phyloP scores from a whole-genome alignment of 192 early-diverging fungal species.

The Coemansia sp. region DNA sequence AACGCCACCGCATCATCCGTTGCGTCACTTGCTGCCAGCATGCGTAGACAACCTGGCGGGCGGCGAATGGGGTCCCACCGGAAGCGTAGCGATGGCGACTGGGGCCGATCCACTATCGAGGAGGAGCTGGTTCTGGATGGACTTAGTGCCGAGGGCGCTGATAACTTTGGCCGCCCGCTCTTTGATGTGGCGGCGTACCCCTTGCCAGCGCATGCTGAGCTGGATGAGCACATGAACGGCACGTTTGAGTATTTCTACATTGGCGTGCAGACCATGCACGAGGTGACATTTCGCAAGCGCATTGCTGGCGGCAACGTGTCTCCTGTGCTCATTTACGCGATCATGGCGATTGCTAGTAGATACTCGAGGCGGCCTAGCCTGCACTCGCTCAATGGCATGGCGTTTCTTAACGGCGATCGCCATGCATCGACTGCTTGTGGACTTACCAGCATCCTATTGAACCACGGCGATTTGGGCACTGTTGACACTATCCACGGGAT shows the following conservation, averaged over 20 bases:
- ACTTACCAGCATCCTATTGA: constrained; percentile 46
- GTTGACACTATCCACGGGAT: constrained; percentile 45
- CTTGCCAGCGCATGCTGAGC: constrained; percentile 25
- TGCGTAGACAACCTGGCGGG: background rate
- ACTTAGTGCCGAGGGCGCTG: constrained; percentile 34
- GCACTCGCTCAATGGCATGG: constrained; percentile 54
- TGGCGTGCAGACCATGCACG: constrained; percentile 47
- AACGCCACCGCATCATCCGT: background rate
- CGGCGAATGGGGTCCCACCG: background rate
- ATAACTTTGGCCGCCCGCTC: constrained; percentile 44
- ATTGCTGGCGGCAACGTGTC: constrained; percentile 27
- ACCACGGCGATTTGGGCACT: constrained; percentile 40
- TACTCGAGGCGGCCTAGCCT: constrained; percentile 51
- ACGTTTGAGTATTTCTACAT: constrained; percentile 56
- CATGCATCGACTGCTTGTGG: constrained; percentile 45
- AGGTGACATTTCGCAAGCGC: constrained; percentile 38
- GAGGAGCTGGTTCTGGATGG: constrained; percentile 45
- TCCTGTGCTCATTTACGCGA: constrained; percentile 50
- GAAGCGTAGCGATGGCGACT: constrained; percentile 19
- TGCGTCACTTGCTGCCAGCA: background rate
- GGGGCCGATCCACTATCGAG: constrained; percentile 27
- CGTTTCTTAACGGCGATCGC: constrained; percentile 52
- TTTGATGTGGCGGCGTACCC: constrained; percentile 36
- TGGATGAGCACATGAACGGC: constrained; percentile 50
- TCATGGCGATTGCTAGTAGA: constrained; percentile 52